phyloP scores from a whole-genome alignment of 257 asterid species.

The Rubia yunnanensis region DNA sequence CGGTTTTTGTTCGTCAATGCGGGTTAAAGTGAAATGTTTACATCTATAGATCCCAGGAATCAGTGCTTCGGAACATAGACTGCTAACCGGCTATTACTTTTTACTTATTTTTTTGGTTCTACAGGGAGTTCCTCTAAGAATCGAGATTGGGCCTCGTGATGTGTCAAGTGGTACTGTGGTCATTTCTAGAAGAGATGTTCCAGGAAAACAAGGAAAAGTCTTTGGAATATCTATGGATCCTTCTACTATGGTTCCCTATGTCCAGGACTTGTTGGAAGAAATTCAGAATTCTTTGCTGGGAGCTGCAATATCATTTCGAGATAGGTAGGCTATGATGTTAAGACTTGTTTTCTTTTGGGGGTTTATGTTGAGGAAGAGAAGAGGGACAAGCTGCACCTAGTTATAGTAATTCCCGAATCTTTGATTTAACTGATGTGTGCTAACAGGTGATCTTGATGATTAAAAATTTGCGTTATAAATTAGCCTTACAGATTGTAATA shows the following conservation, averaged over 20 bases:
- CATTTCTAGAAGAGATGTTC: slow-evolving; percentile 84
- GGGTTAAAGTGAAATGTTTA: not conserved
- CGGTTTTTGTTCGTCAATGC: not conserved
- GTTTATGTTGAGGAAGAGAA: not conserved
- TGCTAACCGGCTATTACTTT: not conserved
- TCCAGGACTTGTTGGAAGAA: slow-evolving; percentile 60
- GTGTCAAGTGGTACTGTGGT: slow-evolving; percentile 73
- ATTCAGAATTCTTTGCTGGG: slow-evolving; percentile 74
- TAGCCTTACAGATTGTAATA: not conserved
- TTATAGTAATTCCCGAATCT: not conserved
- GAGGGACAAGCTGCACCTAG: not conserved
- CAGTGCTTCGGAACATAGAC: not conserved
- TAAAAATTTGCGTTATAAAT: not conserved
- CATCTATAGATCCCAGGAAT: not conserved
- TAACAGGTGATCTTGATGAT: not conserved
- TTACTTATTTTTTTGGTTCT: slow-evolving; percentile 17
- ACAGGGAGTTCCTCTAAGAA: slow-evolving; percentile 94
- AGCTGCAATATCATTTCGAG: slow-evolving; percentile 65
- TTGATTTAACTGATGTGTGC: not conserved
- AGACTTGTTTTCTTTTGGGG: not conserved
- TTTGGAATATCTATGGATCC: slow-evolving; percentile 90
- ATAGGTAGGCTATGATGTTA: slow-evolving; percentile 38
- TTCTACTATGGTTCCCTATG: slow-evolving; percentile 55
- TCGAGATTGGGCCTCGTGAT: slow-evolving; percentile 95
- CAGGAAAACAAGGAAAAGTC: slow-evolving; percentile 92